Evolutionary conservation across 2,329 filamentous ascomycete species (phyloP).

Genomic region (Ophiostoma pallidulum): DNA sequence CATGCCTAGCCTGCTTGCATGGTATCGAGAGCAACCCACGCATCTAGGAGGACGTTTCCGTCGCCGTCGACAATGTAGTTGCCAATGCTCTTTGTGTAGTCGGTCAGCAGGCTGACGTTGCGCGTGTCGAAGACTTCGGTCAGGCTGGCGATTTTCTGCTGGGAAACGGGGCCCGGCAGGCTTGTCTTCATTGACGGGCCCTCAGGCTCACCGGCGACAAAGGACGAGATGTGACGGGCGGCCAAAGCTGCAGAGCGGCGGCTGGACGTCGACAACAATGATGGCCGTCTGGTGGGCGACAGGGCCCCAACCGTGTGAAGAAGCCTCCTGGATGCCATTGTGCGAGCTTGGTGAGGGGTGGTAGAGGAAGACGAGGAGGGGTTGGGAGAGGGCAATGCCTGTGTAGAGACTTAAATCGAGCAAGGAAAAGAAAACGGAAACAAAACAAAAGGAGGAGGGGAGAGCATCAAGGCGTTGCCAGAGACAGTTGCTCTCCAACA

Average conservation of each 20-base stretch:
- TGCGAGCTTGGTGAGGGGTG: not conserved
- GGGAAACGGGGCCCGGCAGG: slow-evolving; percentile 68
- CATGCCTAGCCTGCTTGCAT: no score
- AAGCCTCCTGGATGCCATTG: slow-evolving; percentile 7
- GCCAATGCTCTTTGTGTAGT: slow-evolving; percentile 64
- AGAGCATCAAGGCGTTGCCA: no score
- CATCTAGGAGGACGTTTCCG: slow-evolving; percentile 63
- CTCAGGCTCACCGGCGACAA: slow-evolving; percentile 35
- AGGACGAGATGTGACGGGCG: not conserved
- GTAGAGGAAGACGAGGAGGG: no score
- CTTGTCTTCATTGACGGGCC: slow-evolving; percentile 45
- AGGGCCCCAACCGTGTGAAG: not conserved
- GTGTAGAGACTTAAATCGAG: no score
- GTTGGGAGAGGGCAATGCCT: no score
- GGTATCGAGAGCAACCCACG: slow-evolving; percentile 41
- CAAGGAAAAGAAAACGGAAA: no score
- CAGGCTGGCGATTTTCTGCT: slow-evolving; percentile 59
- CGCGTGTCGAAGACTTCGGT: slow-evolving; percentile 75
- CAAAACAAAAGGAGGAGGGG: no score
- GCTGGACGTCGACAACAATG: not conserved
- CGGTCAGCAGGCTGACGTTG: slow-evolving; percentile 71
- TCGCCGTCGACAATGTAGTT: slow-evolving; percentile 73
- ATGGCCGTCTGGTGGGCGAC: not conserved
- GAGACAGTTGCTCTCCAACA: no score
- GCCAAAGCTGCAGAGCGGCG: not conserved